Conservation (phyloP, 2,329 filamentous ascomycete species). For the Mollisiaceae sp. region DNA sequence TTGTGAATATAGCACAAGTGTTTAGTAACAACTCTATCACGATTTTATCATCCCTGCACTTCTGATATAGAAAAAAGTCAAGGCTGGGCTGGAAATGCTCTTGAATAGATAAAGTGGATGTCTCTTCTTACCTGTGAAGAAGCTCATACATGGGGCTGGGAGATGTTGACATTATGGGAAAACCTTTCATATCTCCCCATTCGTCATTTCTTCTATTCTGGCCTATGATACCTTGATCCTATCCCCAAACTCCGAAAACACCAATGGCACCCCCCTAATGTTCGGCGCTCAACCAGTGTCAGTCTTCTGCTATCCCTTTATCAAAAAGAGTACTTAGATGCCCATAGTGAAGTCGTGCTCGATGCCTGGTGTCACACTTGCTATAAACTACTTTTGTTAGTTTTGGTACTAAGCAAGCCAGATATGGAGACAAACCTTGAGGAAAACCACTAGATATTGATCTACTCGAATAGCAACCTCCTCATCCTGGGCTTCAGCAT, state of each 20-base stretch:
- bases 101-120: not conserved
- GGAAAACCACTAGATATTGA: slow-evolving; percentile 84
- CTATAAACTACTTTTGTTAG: slow-evolving; percentile 68
- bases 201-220: not conserved
- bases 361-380: slow-evolving; percentile 92
- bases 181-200: not conserved
- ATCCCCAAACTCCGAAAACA: not conserved
- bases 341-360: slow-evolving; percentile 99
- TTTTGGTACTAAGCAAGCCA: not conserved
- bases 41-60: too few relatives aligned
- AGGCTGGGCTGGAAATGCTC: too few relatives aligned
- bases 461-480: slow-evolving; percentile 86
- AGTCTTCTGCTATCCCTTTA: not conserved
- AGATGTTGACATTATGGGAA: not conserved
- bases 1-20: too few relatives aligned
- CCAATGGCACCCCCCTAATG: not conserved
- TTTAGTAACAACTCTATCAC: too few relatives aligned
- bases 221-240: not conserved
- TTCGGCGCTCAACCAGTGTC: not conserved
- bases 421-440: slow-evolving; percentile 64
- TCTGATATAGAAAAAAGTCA: too few relatives aligned
- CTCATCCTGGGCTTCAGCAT: slow-evolving; percentile 65
- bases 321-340: slow-evolving; percentile 55
- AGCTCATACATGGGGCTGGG: not conserved
- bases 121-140: not conserved